Percentiles rank a stretch among this genome's conserved stretches.
Evolutionary conservation across 805 yeast species (phyloP).

Genomic region (Saturnispora gosingensis): DNA sequence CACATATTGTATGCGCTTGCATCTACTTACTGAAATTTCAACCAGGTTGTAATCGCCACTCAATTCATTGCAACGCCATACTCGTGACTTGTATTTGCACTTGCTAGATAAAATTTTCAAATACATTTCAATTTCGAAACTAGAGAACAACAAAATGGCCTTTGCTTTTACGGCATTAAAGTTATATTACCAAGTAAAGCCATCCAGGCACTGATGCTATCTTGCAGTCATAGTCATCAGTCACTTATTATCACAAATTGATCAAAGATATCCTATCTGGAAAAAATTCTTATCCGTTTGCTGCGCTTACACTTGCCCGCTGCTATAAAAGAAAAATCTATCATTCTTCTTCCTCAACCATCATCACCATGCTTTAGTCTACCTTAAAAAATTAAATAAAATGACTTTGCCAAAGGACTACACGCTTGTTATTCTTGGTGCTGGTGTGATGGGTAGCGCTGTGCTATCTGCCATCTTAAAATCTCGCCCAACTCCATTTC

Average conservation of each 20-base stretch:
- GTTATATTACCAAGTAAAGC: not conserved
- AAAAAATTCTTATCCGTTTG: not conserved
- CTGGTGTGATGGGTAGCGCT: constrained; percentile 96
- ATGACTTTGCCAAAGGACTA: constrained; percentile 14
- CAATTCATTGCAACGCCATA: not conserved
- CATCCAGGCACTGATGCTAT: not conserved
- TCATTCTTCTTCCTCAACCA: not conserved
- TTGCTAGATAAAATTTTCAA: not conserved
- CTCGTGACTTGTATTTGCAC: not conserved
- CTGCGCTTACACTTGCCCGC: not conserved
- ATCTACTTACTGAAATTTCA: no score
- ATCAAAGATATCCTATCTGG: not conserved
- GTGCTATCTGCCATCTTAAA: constrained; percentile 70
- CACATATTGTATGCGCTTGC: no score
- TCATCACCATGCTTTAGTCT: not conserved
- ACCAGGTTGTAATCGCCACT: no score
- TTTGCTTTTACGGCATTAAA: no score
- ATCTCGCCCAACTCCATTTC: constrained; percentile 43
- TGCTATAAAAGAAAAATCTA: not conserved
- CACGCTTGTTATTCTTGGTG: constrained; percentile 65
- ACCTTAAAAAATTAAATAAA: not conserved
- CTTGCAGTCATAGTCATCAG: not conserved
- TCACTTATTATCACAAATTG: not conserved
- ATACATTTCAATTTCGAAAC: not conserved
- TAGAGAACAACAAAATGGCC: not conserved